Base-by-base conservation (phyloP, 2,329 filamentous ascomycete genomes). In the Cladosporium sp. region DNA sequence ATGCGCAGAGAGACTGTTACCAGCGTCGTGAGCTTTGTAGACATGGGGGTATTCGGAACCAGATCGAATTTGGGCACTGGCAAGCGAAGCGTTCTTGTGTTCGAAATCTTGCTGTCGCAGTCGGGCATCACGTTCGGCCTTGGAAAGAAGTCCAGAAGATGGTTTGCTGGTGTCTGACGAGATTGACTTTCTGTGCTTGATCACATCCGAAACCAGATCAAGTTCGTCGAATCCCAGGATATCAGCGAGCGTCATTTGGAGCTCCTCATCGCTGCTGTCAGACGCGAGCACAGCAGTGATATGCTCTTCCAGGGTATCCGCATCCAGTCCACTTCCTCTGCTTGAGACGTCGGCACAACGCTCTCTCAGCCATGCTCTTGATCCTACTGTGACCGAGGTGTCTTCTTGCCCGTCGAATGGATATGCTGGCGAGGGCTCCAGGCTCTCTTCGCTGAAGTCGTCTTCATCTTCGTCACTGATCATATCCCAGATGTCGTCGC, bases 161-260 rank as follows among this genome's bases (percentile, higher is more conserved):
- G 63, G 65, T 42, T 63, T 63, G 53, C 58, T 60, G 20, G 64
- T 48, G 5, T 66, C 61, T 16, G 61, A 59, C 9, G 84, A 67
- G 38, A 97, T 80, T 39, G 87, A 80, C 45, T 78, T 73, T 46
- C 90, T 82, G 65, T 92, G 83, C 2, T 83, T 78, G 46, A 97
- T 85, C n/a, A 97, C 73, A 55, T 96, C 88, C 55, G 91, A 91
- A 47, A 97, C 85, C 60, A 98, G 84, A 57, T 98, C 92, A 15
- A 98, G 75, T 62, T 97, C 89, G 59, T 93, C 90, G 61, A 92
- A 97, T 0, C 94, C 93, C 53, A 98, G 77, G 38, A 96, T 80
- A 60, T 98, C 93, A 0, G 88, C 89, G 30, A 98, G 77, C 35
- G 85, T 83, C 63, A 90, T 91, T 67, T 97, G 92, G n/a, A 97